phyloP scores from a whole-genome alignment of 352 stramenopile genomes.

The Globisporangium abappressorium region DNA sequence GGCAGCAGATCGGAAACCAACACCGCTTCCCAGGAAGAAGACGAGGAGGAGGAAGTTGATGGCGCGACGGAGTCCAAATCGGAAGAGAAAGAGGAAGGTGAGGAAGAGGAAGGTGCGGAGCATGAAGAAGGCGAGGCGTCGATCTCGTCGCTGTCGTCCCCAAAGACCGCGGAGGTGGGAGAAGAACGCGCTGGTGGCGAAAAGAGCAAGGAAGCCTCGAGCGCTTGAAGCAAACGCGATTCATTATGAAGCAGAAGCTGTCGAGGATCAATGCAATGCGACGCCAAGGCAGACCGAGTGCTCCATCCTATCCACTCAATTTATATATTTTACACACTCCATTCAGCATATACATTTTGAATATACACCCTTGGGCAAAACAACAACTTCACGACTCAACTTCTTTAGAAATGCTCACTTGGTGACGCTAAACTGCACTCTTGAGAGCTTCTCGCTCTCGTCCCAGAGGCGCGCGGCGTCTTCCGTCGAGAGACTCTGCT shows the following conservation, averaged over 20 bases:
- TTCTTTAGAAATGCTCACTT: not conserved
- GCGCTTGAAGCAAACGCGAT: not conserved
- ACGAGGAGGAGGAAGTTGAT: constrained; percentile 10
- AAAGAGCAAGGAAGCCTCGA: not conserved
- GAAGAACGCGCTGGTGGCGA: not conserved
- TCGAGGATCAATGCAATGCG: not conserved
- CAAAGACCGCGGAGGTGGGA: not conserved
- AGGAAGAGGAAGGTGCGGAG: not conserved
- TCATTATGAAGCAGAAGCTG: not conserved
- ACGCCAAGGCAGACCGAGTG: too few species aligned
- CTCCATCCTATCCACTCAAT: not conserved
- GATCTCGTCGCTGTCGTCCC: not conserved
- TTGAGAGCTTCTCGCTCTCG: constrained; percentile 30
- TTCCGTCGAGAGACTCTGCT: constrained; percentile 36
- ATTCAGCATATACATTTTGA: not conserved
- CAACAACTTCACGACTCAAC: too few species aligned
- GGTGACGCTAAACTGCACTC: constrained; percentile 23
- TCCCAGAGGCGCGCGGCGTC: constrained; percentile 31
- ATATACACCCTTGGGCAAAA: not conserved
- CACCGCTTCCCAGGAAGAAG: constrained; percentile 7
- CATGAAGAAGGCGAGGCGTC: not conserved
- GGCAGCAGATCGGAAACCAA: constrained; percentile 12
- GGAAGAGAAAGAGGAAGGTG: constrained; percentile 27
- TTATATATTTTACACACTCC: constrained; percentile 12
- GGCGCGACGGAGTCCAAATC: not conserved